phyloP scores from a whole-genome alignment of 345 rosid species.

The Turnera subulata region DNA sequence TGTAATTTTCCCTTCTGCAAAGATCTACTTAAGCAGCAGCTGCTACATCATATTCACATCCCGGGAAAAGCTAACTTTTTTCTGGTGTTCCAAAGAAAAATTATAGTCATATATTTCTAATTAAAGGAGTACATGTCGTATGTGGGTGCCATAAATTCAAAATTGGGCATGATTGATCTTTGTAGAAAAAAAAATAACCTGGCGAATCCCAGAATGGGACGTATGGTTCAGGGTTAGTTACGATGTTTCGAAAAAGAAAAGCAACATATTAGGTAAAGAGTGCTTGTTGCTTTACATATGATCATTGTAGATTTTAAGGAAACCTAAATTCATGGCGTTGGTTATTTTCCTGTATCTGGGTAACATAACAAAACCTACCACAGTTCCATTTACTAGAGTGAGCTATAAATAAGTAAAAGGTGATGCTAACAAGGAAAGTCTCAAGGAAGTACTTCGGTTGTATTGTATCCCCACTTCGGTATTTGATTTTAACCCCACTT shows the following conservation, averaged over 20 bases:
- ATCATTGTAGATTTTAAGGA: constrained; percentile 30
- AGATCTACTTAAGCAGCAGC: too few species aligned
- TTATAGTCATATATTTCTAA: too few species aligned
- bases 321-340: constrained; percentile 21
- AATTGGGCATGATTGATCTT: not conserved
- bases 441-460: too few species aligned
- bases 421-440: too few species aligned
- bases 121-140: too few species aligned
- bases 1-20: constrained; percentile 19
- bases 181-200: not conserved
- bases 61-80: too few species aligned
- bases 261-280: constrained; percentile 50
- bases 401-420: too few species aligned
- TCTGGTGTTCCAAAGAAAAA: not conserved
- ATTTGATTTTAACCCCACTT: too few species aligned
- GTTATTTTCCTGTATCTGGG: constrained; percentile 6
- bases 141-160: too few species aligned
- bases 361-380: constrained; percentile 26
- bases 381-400: not conserved
- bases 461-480: too few species aligned
- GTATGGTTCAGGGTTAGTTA: constrained; percentile 14
- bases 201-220: not conserved
- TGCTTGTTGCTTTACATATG: constrained; percentile 47
- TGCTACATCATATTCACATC: constrained; percentile 17
- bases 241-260: constrained; percentile 24